Conservation (phyloP, 2,329 filamentous ascomycete genomes). For the Aureobasidium musti region DNA sequence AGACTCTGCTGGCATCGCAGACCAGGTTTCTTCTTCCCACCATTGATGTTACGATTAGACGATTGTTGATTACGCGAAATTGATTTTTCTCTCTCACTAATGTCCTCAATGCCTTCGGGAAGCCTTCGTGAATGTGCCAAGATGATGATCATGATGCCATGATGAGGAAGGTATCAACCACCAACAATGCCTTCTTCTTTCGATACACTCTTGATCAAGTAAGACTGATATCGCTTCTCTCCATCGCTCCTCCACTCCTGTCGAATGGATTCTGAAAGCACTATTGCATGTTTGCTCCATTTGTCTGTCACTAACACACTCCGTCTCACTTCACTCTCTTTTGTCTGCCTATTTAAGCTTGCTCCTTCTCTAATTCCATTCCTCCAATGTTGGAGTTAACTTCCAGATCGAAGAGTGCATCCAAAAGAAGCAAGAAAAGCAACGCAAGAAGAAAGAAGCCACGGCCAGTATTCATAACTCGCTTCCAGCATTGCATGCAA, state of each 20-base stretch:
- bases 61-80: slow-evolving; percentile 16
- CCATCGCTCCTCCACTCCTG: too few relatives aligned
- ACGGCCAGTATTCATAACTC: slow-evolving; percentile 36
- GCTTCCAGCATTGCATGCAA: background rate
- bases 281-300: too few relatives aligned
- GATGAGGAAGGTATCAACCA: background rate
- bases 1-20: background rate
- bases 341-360: too few relatives aligned
- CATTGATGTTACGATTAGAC: slow-evolving; percentile 22
- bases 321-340: too few relatives aligned
- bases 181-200: background rate
- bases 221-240: too few relatives aligned
- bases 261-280: too few relatives aligned
- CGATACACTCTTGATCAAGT: too few relatives aligned
- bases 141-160: background rate
- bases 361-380: too few relatives aligned
- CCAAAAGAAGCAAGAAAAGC: slow-evolving; percentile 72
- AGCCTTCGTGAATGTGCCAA: background rate
- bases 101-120: background rate
- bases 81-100: background rate
- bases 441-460: slow-evolving; percentile 63
- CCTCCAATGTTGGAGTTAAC: too few relatives aligned
- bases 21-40: background rate
- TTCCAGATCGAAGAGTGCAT: slow-evolving; percentile 71
- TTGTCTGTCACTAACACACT: too few relatives aligned